Base-by-base conservation (phyloP, 345 rosid genomes). In the Arabidopsis thaliana region DNA sequence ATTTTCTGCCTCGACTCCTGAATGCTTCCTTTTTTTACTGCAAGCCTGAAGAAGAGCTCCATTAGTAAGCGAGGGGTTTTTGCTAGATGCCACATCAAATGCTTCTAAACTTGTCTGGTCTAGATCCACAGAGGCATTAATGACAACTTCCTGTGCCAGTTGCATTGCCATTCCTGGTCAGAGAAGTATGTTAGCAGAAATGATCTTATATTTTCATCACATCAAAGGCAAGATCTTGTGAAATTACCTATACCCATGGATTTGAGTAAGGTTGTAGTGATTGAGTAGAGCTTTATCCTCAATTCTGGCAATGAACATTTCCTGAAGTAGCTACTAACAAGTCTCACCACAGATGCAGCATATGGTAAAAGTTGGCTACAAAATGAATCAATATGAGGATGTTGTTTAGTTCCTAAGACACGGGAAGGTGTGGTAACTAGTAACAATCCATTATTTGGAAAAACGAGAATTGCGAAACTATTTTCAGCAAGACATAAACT, bases 351-450 rank as follows among this genome's bases (percentile, higher is more conserved):
- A 55, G 80, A 84, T 59, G 88, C 87, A 82, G 89, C 87, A 73
- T 87, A 88, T 22, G 93, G 96, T 79, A 86, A 79, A 44, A 94
- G 78, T 80, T 89, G 95, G 79, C 98, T 94, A 91, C 87, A 85
- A 81, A 82, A 71, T 23, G 59, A 83, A 69, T 51, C 14, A 67
- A 61, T 64, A 61, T 6, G 22, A 60, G 53, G 32, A 51, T 59
- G 53, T 66, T 51, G 14, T 64, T 53, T 56, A 77, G 59, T 69
- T 60, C 48, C 56, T 2, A 34, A 7, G 4, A 20, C 25, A 73
- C 13, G 45, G 58, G 36, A 73, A 44, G 11, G 22, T 59, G 48
- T 5, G 8, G 38, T 25, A 51, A 62, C 50, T 5, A 13, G 38
- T 28, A 51, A 63, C 51, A 59, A 20, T 11, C 41, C 30, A 65